These are phyloP conservation scores for Corylus americana DNA, from an alignment of 306 rosid genomes.

Conservation along the genomic window DNA sequence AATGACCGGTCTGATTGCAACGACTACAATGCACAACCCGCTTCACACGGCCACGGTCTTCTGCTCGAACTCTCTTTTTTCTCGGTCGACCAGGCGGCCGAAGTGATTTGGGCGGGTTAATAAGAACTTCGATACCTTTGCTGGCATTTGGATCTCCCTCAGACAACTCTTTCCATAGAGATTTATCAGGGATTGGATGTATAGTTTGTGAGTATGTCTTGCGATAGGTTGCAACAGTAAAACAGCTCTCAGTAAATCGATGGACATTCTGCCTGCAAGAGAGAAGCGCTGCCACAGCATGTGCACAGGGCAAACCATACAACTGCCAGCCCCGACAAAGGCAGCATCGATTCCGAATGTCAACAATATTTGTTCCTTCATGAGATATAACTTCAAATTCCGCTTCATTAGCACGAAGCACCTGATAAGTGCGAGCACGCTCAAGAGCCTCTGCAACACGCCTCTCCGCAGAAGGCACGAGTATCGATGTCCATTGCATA, in stretches of 20 bases:
- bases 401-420: slow-evolving; percentile 87
- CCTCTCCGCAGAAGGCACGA: slow-evolving; percentile 79
- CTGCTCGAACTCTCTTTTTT: slow-evolving; percentile 82
- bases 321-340: slow-evolving; percentile 88
- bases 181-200: slow-evolving; percentile 87
- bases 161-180: slow-evolving; percentile 71
- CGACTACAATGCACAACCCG: slow-evolving; percentile 94
- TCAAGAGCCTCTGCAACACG: slow-evolving; percentile 79
- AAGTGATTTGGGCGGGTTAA: slow-evolving; percentile 81
- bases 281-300: slow-evolving; percentile 88
- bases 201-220: slow-evolving; percentile 87
- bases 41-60: slow-evolving; percentile 82
- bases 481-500: slow-evolving; percentile 91
- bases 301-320: slow-evolving; percentile 86
- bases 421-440: slow-evolving; percentile 80
- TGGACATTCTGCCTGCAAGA: slow-evolving; percentile 88
- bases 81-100: slow-evolving; percentile 83
- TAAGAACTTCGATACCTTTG: slow-evolving; percentile 43
- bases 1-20: slow-evolving; percentile 89
- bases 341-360: slow-evolving; percentile 77
- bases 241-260: slow-evolving; percentile 84
- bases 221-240: slow-evolving; percentile 79
- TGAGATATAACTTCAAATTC: slow-evolving; percentile 86
- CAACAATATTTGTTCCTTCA: slow-evolving; percentile 71
- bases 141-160: slow-evolving; percentile 52